Evolutionary conservation across 2,329 filamentous ascomycete genomes (phyloP).

Genomic region (Metarhizium robertsii): DNA sequence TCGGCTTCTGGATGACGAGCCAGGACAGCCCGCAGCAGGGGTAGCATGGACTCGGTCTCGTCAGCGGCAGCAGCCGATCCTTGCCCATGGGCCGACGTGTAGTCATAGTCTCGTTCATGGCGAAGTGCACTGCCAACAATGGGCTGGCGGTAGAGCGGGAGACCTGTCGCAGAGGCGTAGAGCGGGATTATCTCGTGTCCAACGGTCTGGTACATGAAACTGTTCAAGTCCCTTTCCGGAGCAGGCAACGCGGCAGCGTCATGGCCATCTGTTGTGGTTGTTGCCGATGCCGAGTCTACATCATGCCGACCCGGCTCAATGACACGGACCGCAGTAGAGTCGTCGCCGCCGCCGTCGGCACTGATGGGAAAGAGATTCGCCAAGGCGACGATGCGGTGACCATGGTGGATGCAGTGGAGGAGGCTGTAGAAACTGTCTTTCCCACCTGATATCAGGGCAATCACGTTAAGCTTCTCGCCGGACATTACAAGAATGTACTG

Average conservation of each 20-base stretch:
- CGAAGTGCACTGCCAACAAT: slow-evolving; percentile 67
- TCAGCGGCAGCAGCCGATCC: slow-evolving; percentile 36
- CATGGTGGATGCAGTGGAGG: slow-evolving; percentile 79
- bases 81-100: slow-evolving; percentile 11
- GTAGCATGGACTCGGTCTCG: slow-evolving; percentile 81
- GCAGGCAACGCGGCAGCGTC: not conserved
- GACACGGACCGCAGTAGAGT: slow-evolving; percentile 3
- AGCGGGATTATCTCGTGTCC: slow-evolving; percentile 81
- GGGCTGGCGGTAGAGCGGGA: slow-evolving; percentile 74
- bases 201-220: slow-evolving; percentile 99
- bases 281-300: not conserved
- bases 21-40: slow-evolving; percentile 61
- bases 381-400: slow-evolving; percentile 76
- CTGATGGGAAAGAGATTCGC: slow-evolving; percentile 67
- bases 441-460: slow-evolving; percentile 88
- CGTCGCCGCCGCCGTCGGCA: not conserved
- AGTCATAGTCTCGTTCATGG: slow-evolving; percentile 60
- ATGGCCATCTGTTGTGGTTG: not conserved
- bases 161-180: slow-evolving; percentile 66
- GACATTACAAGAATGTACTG: slow-evolving; percentile 22
- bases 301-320: slow-evolving; percentile 11
- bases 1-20: slow-evolving; percentile 67
- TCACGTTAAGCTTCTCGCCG: slow-evolving; percentile 56
- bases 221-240: slow-evolving; percentile 59
- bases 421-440: slow-evolving; percentile 96